Conservation (phyloP, 2,329 filamentous ascomycete genomes). For the Fusarium keratoplasticum region DNA sequence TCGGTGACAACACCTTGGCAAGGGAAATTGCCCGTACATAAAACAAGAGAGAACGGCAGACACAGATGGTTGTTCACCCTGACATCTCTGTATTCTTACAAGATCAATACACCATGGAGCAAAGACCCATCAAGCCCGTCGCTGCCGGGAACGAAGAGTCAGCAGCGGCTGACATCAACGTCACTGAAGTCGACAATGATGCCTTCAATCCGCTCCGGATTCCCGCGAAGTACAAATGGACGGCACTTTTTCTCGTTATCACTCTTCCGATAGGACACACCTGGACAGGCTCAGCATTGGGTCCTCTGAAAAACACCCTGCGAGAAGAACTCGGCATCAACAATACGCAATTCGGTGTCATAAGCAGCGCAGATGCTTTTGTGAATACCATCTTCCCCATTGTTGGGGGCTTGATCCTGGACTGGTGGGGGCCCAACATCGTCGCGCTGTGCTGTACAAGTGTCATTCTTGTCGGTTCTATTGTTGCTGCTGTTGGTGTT, state of each 20-base stretch:
- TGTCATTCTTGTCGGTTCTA: slow-evolving; percentile 36
- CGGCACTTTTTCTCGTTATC: not conserved
- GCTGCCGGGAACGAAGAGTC: not conserved
- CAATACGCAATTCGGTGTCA: slow-evolving; percentile 42
- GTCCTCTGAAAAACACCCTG: not conserved
- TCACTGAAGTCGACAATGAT: not conserved
- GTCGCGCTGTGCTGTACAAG: slow-evolving; percentile 37
- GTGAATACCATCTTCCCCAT: slow-evolving; percentile 42
- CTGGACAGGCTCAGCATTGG: not conserved
- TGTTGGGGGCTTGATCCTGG: slow-evolving; percentile 35
- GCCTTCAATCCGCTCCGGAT: not conserved
- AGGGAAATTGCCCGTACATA: not conserved
- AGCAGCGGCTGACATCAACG: not conserved
- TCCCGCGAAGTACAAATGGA: not conserved
- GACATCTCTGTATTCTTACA: not conserved
- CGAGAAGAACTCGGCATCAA: slow-evolving; percentile 27
- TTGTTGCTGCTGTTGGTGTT: slow-evolving; percentile 34
- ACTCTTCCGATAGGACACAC: not conserved
- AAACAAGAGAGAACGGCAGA: not conserved
- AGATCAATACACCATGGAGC: not conserved
- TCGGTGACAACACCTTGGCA: not conserved
- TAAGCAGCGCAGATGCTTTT: slow-evolving; percentile 40
- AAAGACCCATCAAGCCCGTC: not conserved
- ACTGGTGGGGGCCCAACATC: slow-evolving; percentile 41
- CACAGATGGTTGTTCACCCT: not conserved